Evolutionary conservation across 192 early-diverging fungal genomes (phyloP).

Genomic region (Martensiomyces pterosporus): DNA sequence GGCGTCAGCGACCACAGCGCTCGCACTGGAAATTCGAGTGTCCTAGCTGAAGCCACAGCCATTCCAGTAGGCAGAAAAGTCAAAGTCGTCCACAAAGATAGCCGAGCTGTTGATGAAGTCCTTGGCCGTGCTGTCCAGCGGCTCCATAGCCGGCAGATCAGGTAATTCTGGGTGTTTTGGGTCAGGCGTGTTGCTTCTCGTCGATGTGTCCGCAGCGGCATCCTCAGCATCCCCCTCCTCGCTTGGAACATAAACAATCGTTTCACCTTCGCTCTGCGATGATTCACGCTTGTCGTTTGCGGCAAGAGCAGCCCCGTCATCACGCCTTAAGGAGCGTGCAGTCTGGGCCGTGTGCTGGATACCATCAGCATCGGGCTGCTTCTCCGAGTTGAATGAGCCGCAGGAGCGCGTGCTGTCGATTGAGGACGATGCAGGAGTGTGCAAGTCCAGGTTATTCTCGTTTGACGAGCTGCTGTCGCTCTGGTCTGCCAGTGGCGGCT

Average conservation of each 20-base stretch:
- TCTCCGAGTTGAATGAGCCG: neutral
- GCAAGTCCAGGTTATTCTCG: neutral
- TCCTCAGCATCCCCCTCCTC: neutral
- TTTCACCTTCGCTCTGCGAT: slow-evolving; percentile 46
- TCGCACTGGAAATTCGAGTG: too few species aligned
- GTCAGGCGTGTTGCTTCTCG: slow-evolving; percentile 5
- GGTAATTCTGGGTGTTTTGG: slow-evolving; percentile 18
- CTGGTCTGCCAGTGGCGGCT: too few species aligned
- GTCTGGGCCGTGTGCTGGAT: too few species aligned
- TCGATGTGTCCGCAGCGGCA: slow-evolving; percentile 1
- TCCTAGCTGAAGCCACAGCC: slow-evolving; percentile 1
- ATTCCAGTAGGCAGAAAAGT: slow-evolving; percentile 25
- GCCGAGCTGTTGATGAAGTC: slow-evolving; percentile 22
- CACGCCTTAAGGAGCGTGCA: too few species aligned
- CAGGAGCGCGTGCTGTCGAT: neutral
- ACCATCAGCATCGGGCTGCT: too few species aligned
- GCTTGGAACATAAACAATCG: slow-evolving; percentile 21
- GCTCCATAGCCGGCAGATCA: slow-evolving; percentile 19
- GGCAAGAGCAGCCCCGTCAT: neutral
- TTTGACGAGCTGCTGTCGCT: too few species aligned
- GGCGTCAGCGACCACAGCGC: too few species aligned
- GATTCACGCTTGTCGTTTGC: slow-evolving; percentile 40
- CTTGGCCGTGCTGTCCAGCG: slow-evolving; percentile 38
- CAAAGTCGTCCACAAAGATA: slow-evolving; percentile 14
- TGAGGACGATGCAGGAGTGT: neutral